phyloP scores from a whole-genome alignment of 345 rosid genomes.

The Populus euphratica region DNA sequence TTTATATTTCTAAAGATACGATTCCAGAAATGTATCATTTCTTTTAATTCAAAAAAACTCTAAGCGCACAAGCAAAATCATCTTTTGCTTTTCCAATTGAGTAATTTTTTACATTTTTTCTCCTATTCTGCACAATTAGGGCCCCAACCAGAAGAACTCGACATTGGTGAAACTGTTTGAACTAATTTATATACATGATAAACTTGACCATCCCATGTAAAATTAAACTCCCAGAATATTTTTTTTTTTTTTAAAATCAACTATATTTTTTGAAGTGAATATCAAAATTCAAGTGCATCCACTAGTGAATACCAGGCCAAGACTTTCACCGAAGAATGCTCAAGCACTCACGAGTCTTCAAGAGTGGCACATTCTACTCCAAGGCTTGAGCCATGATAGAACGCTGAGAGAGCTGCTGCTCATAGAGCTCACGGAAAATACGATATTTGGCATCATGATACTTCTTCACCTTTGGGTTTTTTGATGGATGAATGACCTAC shows the following conservation, averaged over 20 bases:
- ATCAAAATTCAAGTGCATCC: neutral
- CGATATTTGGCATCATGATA: constrained; percentile 85
- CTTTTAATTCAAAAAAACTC: neutral
- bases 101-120: too few relatives aligned
- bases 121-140: too few relatives aligned
- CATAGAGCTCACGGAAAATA: constrained; percentile 67
- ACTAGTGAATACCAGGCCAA: neutral
- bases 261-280: neutral
- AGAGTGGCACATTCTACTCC: constrained; percentile 15
- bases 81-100: neutral
- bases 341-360: neutral
- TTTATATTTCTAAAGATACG: too few relatives aligned
- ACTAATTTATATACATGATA: too few relatives aligned
- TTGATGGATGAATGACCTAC: constrained; percentile 77
- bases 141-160: neutral
- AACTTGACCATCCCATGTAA: neutral
- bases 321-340: neutral
- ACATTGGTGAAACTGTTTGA: neutral
- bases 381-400: constrained; percentile 66
- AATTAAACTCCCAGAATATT: neutral
- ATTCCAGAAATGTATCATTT: too few relatives aligned
- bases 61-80: neutral
- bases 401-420: constrained; percentile 73
- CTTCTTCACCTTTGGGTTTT: constrained; percentile 73
- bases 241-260: neutral